A percentile compares a stretch with the other conserved stretches of the same genome.
phyloP scores from a whole-genome alignment of 768 basidiomycete species.

The Paxillus involutus region DNA sequence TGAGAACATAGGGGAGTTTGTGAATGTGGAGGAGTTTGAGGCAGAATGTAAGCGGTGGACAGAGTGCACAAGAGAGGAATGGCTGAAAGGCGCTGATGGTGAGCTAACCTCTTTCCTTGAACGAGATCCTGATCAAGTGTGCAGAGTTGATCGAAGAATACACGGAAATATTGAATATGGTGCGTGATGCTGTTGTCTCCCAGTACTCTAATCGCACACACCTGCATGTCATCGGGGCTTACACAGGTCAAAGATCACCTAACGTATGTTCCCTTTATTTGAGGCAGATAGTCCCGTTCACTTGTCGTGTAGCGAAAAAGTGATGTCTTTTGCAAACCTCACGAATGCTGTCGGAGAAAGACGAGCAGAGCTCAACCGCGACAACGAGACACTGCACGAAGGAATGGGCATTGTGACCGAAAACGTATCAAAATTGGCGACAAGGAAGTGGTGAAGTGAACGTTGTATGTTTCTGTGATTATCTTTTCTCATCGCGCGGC shows the following conservation, averaged over 20 bases:
- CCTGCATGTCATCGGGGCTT: neutral
- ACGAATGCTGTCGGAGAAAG: constrained; percentile 21
- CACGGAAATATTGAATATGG: constrained; percentile 20
- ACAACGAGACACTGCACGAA: constrained; percentile 16
- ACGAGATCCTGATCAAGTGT: neutral
- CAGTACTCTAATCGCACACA: neutral
- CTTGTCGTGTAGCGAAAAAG: constrained; percentile 17
- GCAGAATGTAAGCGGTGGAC: constrained; percentile 27
- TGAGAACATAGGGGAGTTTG: constrained; percentile 15
- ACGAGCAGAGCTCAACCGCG: constrained; percentile 16
- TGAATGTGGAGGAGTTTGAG: constrained; percentile 22
- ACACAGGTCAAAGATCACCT: constrained; percentile 28
- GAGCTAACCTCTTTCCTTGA: neutral
- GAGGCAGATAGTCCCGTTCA: constrained; percentile 1
- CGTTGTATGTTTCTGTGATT: neutral
- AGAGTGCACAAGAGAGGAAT: constrained; percentile 29
- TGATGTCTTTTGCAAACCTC: constrained; percentile 20
- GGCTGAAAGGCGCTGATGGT: constrained; percentile 32
- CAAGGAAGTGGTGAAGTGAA: constrained; percentile 7
- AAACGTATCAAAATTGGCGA: constrained; percentile 20
- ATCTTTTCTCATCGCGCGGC: neutral
- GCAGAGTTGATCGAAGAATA: constrained; percentile 20
- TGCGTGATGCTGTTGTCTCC: constrained; percentile 7
- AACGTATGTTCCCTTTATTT: constrained; percentile 15
- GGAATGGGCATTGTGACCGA: constrained; percentile 19